Percentiles rank a stretch among this genome's conserved stretches.
phyloP scores from a whole-genome alignment of 441 rosid genomes.

The Erysimum cheiri region DNA sequence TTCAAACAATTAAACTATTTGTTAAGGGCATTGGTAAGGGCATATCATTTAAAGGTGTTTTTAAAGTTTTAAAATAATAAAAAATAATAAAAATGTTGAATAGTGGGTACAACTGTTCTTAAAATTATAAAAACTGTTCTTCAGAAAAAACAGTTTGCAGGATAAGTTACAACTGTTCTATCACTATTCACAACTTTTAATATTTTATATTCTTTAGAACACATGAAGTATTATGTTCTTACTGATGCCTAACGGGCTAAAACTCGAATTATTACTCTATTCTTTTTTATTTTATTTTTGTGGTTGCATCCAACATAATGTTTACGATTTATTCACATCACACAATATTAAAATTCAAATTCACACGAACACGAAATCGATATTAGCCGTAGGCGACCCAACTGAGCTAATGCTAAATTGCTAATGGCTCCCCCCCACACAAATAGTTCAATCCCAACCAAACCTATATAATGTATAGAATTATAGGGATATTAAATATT shows the following conservation, averaged over 20 bases:
- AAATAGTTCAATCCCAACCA: conserved; percentile 35
- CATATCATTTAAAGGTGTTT: too few species aligned
- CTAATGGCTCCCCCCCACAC: conserved; percentile 19
- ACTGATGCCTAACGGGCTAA: too few species aligned
- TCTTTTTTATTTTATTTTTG: neutral
- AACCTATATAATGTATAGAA: conserved; percentile 22
- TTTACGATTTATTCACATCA: neutral
- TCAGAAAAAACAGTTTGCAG: too few species aligned
- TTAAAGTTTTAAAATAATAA: too few species aligned
- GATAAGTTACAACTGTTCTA: too few species aligned
- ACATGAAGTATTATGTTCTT: too few species aligned
- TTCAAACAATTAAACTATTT: conserved; percentile 20
- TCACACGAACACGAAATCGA: conserved; percentile 15
- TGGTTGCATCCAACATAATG: neutral
- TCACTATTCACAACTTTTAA: too few species aligned
- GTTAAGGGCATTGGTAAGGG: too few species aligned
- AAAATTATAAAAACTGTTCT: too few species aligned
- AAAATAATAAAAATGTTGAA: too few species aligned
- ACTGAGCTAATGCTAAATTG: conserved; percentile 26
- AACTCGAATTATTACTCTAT: neutral
- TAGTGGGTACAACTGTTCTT: too few species aligned
- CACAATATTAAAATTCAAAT: neutral
- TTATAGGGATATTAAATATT: conserved; percentile 4
- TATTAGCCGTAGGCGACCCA: conserved; percentile 30
- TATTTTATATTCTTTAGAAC: too few species aligned